phyloP scores from a whole-genome alignment of 768 basidiomycete species.

The Leccinum fibrillosum region DNA sequence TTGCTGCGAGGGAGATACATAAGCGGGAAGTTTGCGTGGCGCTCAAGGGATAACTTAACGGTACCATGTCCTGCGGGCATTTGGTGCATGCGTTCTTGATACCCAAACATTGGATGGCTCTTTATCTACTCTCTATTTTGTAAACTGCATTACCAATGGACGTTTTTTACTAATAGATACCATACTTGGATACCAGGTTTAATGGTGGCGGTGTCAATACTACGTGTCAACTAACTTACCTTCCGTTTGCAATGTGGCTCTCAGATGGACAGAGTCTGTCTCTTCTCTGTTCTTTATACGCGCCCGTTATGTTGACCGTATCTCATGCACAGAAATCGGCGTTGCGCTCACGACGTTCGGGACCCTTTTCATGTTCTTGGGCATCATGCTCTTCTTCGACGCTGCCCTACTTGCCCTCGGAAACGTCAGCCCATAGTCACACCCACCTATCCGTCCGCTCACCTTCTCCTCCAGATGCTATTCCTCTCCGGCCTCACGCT shows the following conservation, averaged over 20 bases:
- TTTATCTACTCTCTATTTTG: slow-evolving; percentile 22
- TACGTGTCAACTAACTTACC: slow-evolving; percentile 17
- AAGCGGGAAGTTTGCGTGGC: slow-evolving; percentile 13
- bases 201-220: slow-evolving; percentile 18
- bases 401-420: slow-evolving; percentile 94
- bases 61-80: background rate
- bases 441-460: background rate
- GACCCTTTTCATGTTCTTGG: slow-evolving; percentile 92
- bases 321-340: slow-evolving; percentile 72
- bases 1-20: slow-evolving; percentile 48
- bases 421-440: slow-evolving; percentile 69
- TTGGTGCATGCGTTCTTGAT: slow-evolving; percentile 13
- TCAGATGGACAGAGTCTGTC: slow-evolving; percentile 49
- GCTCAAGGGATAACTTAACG: background rate
- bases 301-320: background rate
- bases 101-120: slow-evolving; percentile 17
- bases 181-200: background rate
- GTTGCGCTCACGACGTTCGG: slow-evolving; percentile 97
- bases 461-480: slow-evolving; percentile 59
- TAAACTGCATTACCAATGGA: slow-evolving; percentile 21
- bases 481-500: slow-evolving; percentile 93
- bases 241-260: slow-evolving; percentile 42
- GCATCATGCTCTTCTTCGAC: slow-evolving; percentile 95
- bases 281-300: background rate
- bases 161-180: slow-evolving; percentile 14